Evolutionary conservation across 164 flowering plant genomes (phyloP).

Genomic region (Dillenia suffruticosa): DNA sequence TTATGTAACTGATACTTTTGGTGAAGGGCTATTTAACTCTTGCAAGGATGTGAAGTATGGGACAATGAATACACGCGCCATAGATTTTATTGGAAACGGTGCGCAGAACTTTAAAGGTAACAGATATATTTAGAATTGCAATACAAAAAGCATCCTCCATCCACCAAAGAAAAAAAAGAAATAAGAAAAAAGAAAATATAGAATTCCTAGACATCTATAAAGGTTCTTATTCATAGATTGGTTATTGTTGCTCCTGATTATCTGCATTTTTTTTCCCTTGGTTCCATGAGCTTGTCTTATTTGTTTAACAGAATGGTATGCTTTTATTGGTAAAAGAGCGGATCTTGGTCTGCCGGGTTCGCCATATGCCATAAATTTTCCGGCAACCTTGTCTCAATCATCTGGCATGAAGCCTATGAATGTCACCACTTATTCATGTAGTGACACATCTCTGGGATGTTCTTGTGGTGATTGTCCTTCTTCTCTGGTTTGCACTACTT

Average conservation of each 20-base stretch:
- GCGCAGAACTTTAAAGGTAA: constrained; percentile 86
- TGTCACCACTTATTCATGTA: constrained; percentile 81
- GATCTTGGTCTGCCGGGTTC: constrained; percentile 68
- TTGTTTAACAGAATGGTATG: constrained; percentile 71
- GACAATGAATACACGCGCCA: constrained; percentile 82
- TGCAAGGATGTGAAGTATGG: constrained; percentile 99
- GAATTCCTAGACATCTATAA: too few species aligned
- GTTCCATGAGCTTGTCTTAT: background rate
- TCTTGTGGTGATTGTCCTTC: constrained; percentile 99
- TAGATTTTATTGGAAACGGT: constrained; percentile 88
- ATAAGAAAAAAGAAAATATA: too few species aligned
- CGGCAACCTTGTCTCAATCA: constrained; percentile 41
- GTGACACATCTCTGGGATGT: constrained; percentile 90
- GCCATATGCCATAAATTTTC: constrained; percentile 79
- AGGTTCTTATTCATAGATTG: too few species aligned
- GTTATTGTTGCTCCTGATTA: too few species aligned
- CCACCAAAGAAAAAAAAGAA: too few species aligned
- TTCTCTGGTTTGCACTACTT: constrained; percentile 60
- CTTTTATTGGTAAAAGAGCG: constrained; percentile 78
- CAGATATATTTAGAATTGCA: constrained; percentile 5
- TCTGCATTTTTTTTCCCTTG: background rate
- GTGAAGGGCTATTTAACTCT: constrained; percentile 80
- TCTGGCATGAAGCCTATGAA: constrained; percentile 94
- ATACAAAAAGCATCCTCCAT: too few species aligned
- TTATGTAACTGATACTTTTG: constrained; percentile 75